Conservation (phyloP, 2,329 filamentous ascomycete genomes). For the Colletotrichum incanum region DNA sequence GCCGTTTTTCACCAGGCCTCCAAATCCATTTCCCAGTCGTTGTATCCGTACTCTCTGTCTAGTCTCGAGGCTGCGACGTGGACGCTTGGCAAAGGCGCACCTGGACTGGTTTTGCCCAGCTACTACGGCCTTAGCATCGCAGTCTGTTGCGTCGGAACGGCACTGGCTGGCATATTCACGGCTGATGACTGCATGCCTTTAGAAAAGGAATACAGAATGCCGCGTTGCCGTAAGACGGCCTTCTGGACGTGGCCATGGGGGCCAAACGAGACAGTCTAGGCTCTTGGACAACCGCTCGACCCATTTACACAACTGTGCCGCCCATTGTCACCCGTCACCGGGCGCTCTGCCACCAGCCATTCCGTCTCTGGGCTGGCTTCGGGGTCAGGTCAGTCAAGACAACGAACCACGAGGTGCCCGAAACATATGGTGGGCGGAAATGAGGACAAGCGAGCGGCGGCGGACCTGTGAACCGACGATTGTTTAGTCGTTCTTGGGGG, state of each 20-base stretch:
- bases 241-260: conserved; percentile 2
- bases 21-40: background rate
- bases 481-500: background rate
- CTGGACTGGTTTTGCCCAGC: background rate
- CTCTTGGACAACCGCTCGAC: conserved; percentile 23
- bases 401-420: conserved; percentile 16
- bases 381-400: conserved; percentile 1
- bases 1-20: background rate
- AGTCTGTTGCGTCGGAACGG: background rate
- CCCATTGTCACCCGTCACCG: conserved; percentile 34
- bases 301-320: conserved; percentile 12
- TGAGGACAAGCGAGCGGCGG: background rate
- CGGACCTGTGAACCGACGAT: background rate
- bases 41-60: background rate
- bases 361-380: conserved; percentile 26
- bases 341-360: conserved; percentile 23
- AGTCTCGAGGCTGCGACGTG: background rate
- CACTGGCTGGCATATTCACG: background rate
- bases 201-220: conserved; percentile 17
- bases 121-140: background rate
- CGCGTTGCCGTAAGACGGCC: conserved; percentile 4
- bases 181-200: background rate
- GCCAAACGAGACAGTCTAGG: background rate
- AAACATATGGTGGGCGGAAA: background rate
- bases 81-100: background rate